phyloP scores from a whole-genome alignment of 108 stramenopile genomes.

The Nitzschia putrida region DNA sequence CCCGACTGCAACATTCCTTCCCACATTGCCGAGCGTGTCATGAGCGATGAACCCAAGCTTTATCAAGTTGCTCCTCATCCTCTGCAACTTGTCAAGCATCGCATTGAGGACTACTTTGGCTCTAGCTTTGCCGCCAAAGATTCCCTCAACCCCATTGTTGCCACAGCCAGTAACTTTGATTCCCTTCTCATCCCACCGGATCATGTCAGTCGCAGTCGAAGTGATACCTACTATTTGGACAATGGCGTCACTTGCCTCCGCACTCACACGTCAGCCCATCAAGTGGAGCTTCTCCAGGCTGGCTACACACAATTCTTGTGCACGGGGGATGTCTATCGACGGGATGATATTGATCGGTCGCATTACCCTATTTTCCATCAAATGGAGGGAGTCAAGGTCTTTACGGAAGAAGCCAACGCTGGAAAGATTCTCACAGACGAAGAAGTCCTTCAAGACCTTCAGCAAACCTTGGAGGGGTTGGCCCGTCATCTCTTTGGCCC shows the following conservation, averaged over 20 bases:
- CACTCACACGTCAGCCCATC: slow-evolving; percentile 95
- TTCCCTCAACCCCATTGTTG: slow-evolving; percentile 56
- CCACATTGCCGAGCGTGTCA: slow-evolving; percentile 67
- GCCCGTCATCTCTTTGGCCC: slow-evolving; percentile 80
- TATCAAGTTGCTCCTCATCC: slow-evolving; percentile 69
- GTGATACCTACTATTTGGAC: slow-evolving; percentile 94
- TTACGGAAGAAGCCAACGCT: slow-evolving; percentile 29
- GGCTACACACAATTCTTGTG: slow-evolving; percentile 79
- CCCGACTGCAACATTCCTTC: slow-evolving; percentile 80
- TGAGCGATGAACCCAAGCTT: slow-evolving; percentile 9
- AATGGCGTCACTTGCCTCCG: slow-evolving; percentile 64
- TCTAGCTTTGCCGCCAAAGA: slow-evolving; percentile 47
- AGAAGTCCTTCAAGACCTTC: slow-evolving; percentile 68
- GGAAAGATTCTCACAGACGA: slow-evolving; percentile 11
- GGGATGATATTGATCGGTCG: slow-evolving; percentile 95
- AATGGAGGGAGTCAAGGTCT: slow-evolving; percentile 96
- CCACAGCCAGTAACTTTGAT: slow-evolving; percentile 65
- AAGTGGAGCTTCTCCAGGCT: slow-evolving; percentile 65
- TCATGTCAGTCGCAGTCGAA: slow-evolving; percentile 81
- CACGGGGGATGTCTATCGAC: slow-evolving; percentile 96
- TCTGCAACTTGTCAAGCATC: slow-evolving; percentile 81
- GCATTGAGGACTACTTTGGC: slow-evolving; percentile 74
- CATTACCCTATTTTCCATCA: slow-evolving; percentile 99
- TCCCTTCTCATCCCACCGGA: slow-evolving; percentile 74
- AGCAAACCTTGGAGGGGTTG: slow-evolving; percentile 77